Percentiles rank a stretch among this genome's conserved stretches.
These are phyloP conservation scores for Moniliella sp. DNA, from an alignment of 1,284 basidiomycete genomes.

Conservation along the genomic window DNA sequence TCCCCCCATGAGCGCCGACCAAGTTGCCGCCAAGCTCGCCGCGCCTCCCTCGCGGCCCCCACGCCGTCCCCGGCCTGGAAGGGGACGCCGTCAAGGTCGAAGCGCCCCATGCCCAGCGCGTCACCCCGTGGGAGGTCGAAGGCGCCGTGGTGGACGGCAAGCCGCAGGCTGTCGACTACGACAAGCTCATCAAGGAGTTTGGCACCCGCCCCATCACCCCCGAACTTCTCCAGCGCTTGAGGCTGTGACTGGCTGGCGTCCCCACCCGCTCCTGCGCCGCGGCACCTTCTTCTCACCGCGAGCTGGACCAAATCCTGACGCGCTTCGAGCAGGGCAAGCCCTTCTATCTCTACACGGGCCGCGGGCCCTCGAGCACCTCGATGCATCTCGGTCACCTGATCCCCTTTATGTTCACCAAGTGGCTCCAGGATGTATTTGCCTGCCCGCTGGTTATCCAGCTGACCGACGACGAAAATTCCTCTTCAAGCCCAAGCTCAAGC, in stretches of 20 bases:
- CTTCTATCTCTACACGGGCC: conserved; percentile 92
- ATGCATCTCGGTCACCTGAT: conserved; percentile 97
- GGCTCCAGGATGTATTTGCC: conserved; percentile 88
- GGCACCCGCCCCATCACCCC: conserved; percentile 64
- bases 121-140: conserved; percentile 95
- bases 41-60: too few relatives aligned
- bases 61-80: too few relatives aligned
- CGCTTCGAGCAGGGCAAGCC: conserved; percentile 90
- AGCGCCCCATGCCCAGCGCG: too few relatives aligned
- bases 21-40: neutral
- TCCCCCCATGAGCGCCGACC: too few relatives aligned
- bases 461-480: conserved; percentile 99
- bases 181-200: conserved; percentile 81
- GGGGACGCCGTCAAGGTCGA: too few relatives aligned
- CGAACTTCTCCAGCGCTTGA: conserved; percentile 72
- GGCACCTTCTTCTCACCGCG: conserved; percentile 97
- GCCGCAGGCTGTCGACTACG: conserved; percentile 55
- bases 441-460: conserved; percentile 83
- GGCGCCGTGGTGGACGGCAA: conserved; percentile 80
- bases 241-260: conserved; percentile 62
- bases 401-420: conserved; percentile 94
- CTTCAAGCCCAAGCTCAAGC: conserved; percentile 77
- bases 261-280: conserved; percentile 72
- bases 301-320: conserved; percentile 78
- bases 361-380: conserved; percentile 83